Conservation (phyloP, 371 early-diverging fungal genomes). For the Parasitella parasitica region DNA sequence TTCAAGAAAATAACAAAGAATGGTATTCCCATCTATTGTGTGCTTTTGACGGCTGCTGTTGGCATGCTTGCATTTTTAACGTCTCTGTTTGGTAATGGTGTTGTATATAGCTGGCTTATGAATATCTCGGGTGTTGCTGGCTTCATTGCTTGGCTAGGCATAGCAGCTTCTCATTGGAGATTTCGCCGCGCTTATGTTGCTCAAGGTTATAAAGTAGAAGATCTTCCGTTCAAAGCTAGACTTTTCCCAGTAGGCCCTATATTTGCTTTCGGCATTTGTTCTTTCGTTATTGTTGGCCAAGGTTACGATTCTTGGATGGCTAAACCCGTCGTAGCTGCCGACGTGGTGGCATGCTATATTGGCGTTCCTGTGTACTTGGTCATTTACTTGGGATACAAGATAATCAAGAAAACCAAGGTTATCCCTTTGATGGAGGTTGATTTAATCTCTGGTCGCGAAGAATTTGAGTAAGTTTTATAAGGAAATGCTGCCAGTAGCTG, state of each 20-base stretch:
- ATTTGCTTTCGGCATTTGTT: slow-evolving; percentile 55
- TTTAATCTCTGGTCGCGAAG: slow-evolving; percentile 56
- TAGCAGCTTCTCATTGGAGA: slow-evolving; percentile 72
- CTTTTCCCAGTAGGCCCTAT: slow-evolving; percentile 75
- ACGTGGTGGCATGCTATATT: slow-evolving; percentile 39
- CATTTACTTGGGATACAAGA: slow-evolving; percentile 52
- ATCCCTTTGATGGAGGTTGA: slow-evolving; percentile 60
- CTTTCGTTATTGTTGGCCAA: slow-evolving; percentile 64
- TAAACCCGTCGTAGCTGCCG: slow-evolving; percentile 15
- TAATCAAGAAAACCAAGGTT: slow-evolving; percentile 50
- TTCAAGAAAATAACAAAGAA: slow-evolving; percentile 44
- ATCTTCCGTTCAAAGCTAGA: slow-evolving; percentile 72
- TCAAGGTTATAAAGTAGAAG: slow-evolving; percentile 66
- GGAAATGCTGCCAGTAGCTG: neutral
- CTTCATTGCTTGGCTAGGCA: slow-evolving; percentile 78
- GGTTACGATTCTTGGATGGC: slow-evolving; percentile 54
- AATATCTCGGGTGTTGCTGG: slow-evolving; percentile 73
- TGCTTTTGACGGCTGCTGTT: slow-evolving; percentile 42
- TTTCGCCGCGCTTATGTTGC: slow-evolving; percentile 77
- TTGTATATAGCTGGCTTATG: slow-evolving; percentile 56
- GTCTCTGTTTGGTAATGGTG: slow-evolving; percentile 46
- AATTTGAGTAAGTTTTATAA: slow-evolving; percentile 9
- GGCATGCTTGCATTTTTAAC: slow-evolving; percentile 58
- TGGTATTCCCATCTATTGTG: slow-evolving; percentile 57
- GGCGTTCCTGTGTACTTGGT: slow-evolving; percentile 34